These are phyloP conservation scores for Talaromyces sp. DNA, from an alignment of 2,329 filamentous ascomycete species.

Conservation along the genomic window DNA sequence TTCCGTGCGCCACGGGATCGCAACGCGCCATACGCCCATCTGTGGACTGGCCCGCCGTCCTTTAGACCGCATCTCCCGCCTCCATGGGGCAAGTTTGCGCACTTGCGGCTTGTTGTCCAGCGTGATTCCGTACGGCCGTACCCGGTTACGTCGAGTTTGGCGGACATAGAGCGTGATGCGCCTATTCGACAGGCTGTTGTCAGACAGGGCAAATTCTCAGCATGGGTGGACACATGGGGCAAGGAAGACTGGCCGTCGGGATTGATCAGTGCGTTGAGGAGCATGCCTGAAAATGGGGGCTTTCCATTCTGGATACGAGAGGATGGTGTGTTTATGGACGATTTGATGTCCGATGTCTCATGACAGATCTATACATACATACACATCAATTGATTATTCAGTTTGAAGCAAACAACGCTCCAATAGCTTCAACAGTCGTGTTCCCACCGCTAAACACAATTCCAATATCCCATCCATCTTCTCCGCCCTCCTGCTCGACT, in stretches of 20 bases:
- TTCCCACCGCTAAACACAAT: constrained; percentile 61
- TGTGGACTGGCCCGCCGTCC: constrained; percentile 17
- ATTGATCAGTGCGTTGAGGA: constrained; percentile 23
- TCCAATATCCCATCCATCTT: constrained; percentile 67
- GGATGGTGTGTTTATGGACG: constrained; percentile 19
- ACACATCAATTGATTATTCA: not conserved
- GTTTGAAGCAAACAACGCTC: constrained; percentile 43
- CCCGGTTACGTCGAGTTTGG: constrained; percentile 24
- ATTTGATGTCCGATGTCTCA: constrained; percentile 10
- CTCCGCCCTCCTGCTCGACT: constrained; percentile 61
- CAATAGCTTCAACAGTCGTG: constrained; percentile 58
- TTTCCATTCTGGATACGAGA: constrained; percentile 26
- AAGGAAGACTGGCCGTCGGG: constrained; percentile 30
- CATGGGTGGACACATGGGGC: constrained; percentile 33
- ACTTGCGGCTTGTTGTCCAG: constrained; percentile 32
- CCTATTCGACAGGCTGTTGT: constrained; percentile 31
- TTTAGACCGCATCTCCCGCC: constrained; percentile 31
- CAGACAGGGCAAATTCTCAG: constrained; percentile 27
- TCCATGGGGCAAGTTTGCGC: constrained; percentile 36
- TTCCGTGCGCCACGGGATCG: constrained; percentile 4
- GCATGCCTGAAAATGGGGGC: constrained; percentile 20
- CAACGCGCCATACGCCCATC: constrained; percentile 16
- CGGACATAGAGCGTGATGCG: constrained; percentile 31
- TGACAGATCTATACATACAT: not conserved
- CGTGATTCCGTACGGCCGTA: constrained; percentile 33